A percentile compares a stretch with the other conserved stretches of the same genome.
These are phyloP conservation scores for Ogataea chonburiensis DNA, from an alignment of 805 yeast species.

Conservation along the genomic window DNA sequence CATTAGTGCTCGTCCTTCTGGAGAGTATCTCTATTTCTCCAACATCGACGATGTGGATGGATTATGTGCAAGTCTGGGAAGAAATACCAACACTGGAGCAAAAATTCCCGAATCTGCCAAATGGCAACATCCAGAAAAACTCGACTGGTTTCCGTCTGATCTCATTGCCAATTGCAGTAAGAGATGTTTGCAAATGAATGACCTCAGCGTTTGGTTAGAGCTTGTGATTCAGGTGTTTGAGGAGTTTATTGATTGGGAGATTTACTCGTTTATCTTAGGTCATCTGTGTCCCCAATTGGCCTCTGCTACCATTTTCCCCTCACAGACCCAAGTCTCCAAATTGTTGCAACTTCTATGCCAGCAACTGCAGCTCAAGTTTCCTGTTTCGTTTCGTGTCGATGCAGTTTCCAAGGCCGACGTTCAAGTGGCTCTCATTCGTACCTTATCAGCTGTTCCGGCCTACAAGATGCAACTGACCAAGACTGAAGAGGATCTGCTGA, in stretches of 20 bases:
- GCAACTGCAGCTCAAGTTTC: constrained; percentile 53
- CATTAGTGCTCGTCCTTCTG: constrained; percentile 47
- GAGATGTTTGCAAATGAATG: constrained; percentile 29
- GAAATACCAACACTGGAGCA: constrained; percentile 39
- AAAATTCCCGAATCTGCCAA: constrained; percentile 27
- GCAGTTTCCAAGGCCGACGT: constrained; percentile 56
- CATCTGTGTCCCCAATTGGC: constrained; percentile 72
- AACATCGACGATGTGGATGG: constrained; percentile 65
- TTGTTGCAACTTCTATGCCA: constrained; percentile 47
- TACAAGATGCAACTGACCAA: constrained; percentile 54
- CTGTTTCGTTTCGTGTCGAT: constrained; percentile 40
- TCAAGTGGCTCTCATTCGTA: constrained; percentile 62
- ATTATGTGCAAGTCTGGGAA: constrained; percentile 54
- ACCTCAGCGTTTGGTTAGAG: constrained; percentile 51
- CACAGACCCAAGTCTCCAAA: constrained; percentile 43
- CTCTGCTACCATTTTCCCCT: constrained; percentile 51
- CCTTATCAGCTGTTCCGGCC: constrained; percentile 60
- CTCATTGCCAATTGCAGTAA: constrained; percentile 40
- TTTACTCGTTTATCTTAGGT: constrained; percentile 62
- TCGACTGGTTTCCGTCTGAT: constrained; percentile 46
- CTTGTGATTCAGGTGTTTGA: constrained; percentile 50
- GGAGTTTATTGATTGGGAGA: constrained; percentile 64
- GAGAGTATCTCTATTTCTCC: constrained; percentile 46
- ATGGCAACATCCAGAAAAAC: constrained; percentile 65
- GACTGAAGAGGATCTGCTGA: constrained; percentile 60